Evolutionary conservation across 139 green algal species (phyloP).

Genomic region (Coelastrella sp.): DNA sequence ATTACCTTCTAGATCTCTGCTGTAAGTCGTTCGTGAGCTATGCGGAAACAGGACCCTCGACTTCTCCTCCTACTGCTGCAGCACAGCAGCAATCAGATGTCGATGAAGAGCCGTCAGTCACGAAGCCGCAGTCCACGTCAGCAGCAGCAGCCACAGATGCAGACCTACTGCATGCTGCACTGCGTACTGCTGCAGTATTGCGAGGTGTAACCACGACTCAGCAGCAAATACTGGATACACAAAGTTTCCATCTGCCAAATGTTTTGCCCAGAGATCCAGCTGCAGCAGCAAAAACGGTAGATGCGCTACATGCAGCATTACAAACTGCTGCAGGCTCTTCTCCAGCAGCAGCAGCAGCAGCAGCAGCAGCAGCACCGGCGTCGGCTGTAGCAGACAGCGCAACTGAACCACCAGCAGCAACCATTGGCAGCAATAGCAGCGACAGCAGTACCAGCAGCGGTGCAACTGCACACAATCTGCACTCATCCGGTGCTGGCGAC

Average conservation of each 20-base stretch:
- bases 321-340: neutral
- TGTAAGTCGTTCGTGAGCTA: neutral
- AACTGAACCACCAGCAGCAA: constrained; percentile 6
- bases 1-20: constrained; percentile 9
- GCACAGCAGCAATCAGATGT: neutral
- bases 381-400: neutral
- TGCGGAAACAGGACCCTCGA: neutral
- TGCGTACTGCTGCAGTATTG: neutral
- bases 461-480: neutral
- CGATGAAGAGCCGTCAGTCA: neutral
- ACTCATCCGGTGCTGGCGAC: too few species aligned
- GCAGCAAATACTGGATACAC: too few species aligned
- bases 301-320: neutral
- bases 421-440: neutral
- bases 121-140: constrained; percentile 8
- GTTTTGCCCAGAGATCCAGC: too few species aligned
- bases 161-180: neutral
- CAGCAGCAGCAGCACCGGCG: neutral
- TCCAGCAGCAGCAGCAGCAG: constrained; percentile 6
- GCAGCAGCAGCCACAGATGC: neutral
- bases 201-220: too few species aligned
- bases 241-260: too few species aligned
- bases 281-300: too few species aligned
- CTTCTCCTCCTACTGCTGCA: neutral
- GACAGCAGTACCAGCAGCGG: neutral